A percentile compares a stretch with the other conserved stretches of the same genome.
Evolutionary conservation across 2,329 filamentous ascomycete genomes (phyloP).

Genomic region (Geoglossum cookeanum): DNA sequence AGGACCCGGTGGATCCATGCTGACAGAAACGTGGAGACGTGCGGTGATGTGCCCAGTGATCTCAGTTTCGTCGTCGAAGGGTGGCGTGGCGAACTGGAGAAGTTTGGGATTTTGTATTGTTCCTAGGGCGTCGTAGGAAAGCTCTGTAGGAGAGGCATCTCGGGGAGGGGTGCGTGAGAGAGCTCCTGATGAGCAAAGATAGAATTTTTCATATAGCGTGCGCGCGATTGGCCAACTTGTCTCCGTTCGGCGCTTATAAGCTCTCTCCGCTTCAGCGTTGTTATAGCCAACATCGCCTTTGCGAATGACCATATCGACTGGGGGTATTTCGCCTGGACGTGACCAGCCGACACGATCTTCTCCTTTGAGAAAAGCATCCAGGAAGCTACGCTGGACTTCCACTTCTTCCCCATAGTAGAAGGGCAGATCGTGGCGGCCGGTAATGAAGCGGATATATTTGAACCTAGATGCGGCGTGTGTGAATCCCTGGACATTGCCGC

Average conservation of each 20-base stretch:
- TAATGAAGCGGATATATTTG: slow-evolving; percentile 52
- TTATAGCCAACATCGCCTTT: slow-evolving; percentile 51
- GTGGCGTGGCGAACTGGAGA: slow-evolving; percentile 36
- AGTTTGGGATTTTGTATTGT: slow-evolving; percentile 24
- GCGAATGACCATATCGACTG: slow-evolving; percentile 40
- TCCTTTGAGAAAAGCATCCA: slow-evolving; percentile 52
- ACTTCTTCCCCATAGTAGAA: slow-evolving; percentile 55
- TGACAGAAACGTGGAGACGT: slow-evolving; percentile 41
- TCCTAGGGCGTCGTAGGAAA: slow-evolving; percentile 41
- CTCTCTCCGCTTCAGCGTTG: slow-evolving; percentile 38
- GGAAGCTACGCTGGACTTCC: slow-evolving; percentile 45
- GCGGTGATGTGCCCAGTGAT: slow-evolving; percentile 49
- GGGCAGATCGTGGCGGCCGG: slow-evolving; percentile 49
- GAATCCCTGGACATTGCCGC: slow-evolving; percentile 50
- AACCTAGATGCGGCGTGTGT: slow-evolving; percentile 41
- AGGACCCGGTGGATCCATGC: slow-evolving; percentile 19
- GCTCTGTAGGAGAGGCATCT: slow-evolving; percentile 19
- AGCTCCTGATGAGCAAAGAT: slow-evolving; percentile 30
- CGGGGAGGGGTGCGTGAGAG: slow-evolving; percentile 17
- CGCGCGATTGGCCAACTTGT: slow-evolving; percentile 46
- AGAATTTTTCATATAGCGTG: slow-evolving; percentile 43
- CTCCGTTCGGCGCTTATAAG: slow-evolving; percentile 36
- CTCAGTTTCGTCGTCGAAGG: slow-evolving; percentile 45
- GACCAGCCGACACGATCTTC: slow-evolving; percentile 45
- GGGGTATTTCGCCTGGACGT: slow-evolving; percentile 33